Conservation (phyloP, 2,329 filamentous ascomycete species). For the Lecanicillium sp. region DNA sequence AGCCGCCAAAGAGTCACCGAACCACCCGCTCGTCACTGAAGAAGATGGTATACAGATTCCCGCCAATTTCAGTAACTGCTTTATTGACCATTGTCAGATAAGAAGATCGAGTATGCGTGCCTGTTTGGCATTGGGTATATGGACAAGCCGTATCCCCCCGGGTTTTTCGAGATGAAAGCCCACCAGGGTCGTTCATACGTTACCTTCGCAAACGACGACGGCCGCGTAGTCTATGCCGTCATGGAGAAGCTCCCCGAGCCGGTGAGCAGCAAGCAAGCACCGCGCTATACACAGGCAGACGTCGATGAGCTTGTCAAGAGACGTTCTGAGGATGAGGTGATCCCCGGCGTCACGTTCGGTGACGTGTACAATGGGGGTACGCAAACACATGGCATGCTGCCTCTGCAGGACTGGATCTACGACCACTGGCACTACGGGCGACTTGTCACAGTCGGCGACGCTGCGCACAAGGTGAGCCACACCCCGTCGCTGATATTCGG, state of each 20-base stretch:
- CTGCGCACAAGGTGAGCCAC: constrained; percentile 39
- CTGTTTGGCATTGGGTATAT: constrained; percentile 7
- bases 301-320: not conserved
- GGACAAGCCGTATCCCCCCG: not conserved
- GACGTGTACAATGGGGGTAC: constrained; percentile 25
- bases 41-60: constrained; percentile 14
- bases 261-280: not conserved
- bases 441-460: constrained; percentile 34
- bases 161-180: not conserved
- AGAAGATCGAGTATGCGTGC: not conserved
- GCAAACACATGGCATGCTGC: constrained; percentile 24
- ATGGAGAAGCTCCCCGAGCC: constrained; percentile 2
- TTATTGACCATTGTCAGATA: not conserved
- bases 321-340: not conserved
- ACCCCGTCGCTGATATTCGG: no score
- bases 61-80: no score
- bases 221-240: constrained; percentile 2
- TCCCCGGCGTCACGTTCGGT: constrained; percentile 21
- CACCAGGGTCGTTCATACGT: constrained; percentile 1
- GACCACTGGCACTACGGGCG: constrained; percentile 33
- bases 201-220: constrained; percentile 1
- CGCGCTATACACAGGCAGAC: not conserved
- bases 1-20: constrained; percentile 19
- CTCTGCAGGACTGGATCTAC: constrained; percentile 32
- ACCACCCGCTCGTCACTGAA: constrained; percentile 18